Evolutionary conservation across 805 yeast genomes (phyloP).

Genomic region (Saccharomycopsis fibuligera): DNA sequence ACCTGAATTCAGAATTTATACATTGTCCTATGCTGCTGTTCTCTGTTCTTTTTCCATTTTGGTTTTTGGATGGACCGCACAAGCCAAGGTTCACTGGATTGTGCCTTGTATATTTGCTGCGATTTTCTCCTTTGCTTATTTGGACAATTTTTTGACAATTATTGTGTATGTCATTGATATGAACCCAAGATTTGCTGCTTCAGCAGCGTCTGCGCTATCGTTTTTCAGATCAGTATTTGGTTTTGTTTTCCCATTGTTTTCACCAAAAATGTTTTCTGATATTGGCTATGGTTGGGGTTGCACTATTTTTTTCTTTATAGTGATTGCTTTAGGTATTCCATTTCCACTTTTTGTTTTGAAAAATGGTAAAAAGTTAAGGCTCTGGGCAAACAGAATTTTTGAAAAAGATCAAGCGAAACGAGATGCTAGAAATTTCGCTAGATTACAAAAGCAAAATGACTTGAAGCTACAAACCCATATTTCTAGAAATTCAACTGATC

Average conservation of each 20-base stretch:
- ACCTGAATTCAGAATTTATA: slow-evolving; percentile 56
- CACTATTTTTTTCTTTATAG: slow-evolving; percentile 54
- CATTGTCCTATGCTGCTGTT: slow-evolving; percentile 43
- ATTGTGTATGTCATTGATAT: slow-evolving; percentile 62
- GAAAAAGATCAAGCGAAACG: slow-evolving; percentile 41
- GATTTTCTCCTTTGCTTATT: slow-evolving; percentile 50
- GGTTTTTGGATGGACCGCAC: slow-evolving; percentile 70
- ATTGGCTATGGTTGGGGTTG: slow-evolving; percentile 70
- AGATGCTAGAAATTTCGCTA: slow-evolving; percentile 28
- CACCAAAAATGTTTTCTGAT: slow-evolving; percentile 45
- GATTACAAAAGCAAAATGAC: slow-evolving; percentile 1
- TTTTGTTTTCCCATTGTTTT: slow-evolving; percentile 62
- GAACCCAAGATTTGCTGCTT: slow-evolving; percentile 62
- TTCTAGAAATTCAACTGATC: too few species aligned
- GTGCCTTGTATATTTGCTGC: slow-evolving; percentile 59
- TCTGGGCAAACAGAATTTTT: slow-evolving; percentile 49
- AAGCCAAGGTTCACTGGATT: slow-evolving; percentile 50
- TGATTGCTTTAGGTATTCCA: slow-evolving; percentile 55
- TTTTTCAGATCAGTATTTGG: slow-evolving; percentile 63
- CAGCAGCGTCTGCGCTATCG: slow-evolving; percentile 61
- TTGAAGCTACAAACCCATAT: neutral
- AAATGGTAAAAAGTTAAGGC: slow-evolving; percentile 51
- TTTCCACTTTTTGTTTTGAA: slow-evolving; percentile 52
- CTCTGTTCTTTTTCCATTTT: slow-evolving; percentile 52
- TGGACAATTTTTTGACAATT: slow-evolving; percentile 46